Evolutionary conservation across 306 rosid species (phyloP).

Genomic region (Prunus kanzakura): DNA sequence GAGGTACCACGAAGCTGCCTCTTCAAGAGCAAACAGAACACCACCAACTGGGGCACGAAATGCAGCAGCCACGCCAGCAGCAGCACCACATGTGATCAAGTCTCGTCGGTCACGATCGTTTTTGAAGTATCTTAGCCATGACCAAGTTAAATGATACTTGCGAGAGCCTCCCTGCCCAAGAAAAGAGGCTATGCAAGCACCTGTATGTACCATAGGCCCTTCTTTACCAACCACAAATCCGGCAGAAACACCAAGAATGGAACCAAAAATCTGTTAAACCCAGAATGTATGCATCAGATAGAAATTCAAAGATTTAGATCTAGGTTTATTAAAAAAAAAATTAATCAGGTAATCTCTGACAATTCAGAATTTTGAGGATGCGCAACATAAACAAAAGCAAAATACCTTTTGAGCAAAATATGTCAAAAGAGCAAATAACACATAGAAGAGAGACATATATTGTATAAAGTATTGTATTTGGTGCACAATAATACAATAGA

Average conservation of each 20-base stretch:
- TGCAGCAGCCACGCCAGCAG: conserved; percentile 93
- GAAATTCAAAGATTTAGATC: neutral
- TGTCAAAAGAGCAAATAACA: neutral
- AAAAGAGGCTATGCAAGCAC: conserved; percentile 80
- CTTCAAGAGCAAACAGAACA: conserved; percentile 91
- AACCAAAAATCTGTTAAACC: conserved; percentile 70
- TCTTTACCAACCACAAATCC: conserved; percentile 92
- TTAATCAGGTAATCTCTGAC: neutral
- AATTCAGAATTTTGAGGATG: neutral
- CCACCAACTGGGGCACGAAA: conserved; percentile 95
- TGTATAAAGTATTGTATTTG: neutral
- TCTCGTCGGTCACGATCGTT: conserved; percentile 84
- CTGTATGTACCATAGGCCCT: conserved; percentile 96
- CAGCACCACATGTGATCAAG: conserved; percentile 91
- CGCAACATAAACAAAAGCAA: neutral
- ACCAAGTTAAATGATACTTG: conserved; percentile 72
- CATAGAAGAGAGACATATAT: neutral
- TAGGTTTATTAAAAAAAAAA: neutral
- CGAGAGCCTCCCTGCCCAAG: conserved; percentile 86
- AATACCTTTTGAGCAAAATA: neutral
- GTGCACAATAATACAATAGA: neutral
- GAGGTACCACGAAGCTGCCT: conserved; percentile 83
- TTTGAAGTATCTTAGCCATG: conserved; percentile 71
- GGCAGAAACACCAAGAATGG: conserved; percentile 75
- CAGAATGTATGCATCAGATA: conserved; percentile 4